Base-by-base conservation (phyloP, 2,329 filamentous ascomycete species). In the Fusarium secorum region DNA sequence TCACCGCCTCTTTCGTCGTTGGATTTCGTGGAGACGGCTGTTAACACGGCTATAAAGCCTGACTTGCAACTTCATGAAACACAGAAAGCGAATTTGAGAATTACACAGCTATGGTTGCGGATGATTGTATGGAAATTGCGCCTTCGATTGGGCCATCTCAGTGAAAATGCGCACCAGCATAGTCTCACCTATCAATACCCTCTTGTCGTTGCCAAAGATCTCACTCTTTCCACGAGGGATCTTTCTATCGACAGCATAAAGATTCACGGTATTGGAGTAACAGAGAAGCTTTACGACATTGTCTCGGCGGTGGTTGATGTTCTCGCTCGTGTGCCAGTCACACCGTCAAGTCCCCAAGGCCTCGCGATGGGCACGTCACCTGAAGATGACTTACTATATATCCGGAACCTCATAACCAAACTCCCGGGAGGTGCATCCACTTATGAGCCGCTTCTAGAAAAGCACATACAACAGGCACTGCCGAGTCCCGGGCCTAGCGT, bases 91-190 rank as follows among this genome's bases (percentile, higher is more conserved):
- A 85, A 85, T 58, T 59, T 85, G 20, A 68, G 79, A 5, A 79
- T 85, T 20, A 85, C 83, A 0, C 82, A 85, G 61, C 79, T 84
- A 1, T 85, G 83, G 83, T 72, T 85, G 17, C 78, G 82, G 6
- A 79, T 84, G 66, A 81, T 84, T 7, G 77, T 85, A 5, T 85
- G 83, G 83, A 81, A 85, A 66, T 59, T 85, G 3, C 80, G 83
- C 2, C 69, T 85, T 8, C 82, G 81, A 4, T 75, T 85, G 1
- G 83, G 83, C 0, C 79, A 83, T 53, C 77, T 85, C 8, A 78
- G 79, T 4, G 78, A 81, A 33, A 72, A 75, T 14, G 75, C 77
- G 0, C 52, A 73, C 14, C 77, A 77, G 32, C 75, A 73, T 15
- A 82, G 80, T 71, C 77, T 82, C 26, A 83, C 82, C 0, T 84